Conservation (phyloP, 2,329 filamentous ascomycete species). For the Emericellopsis cladophorae region DNA sequence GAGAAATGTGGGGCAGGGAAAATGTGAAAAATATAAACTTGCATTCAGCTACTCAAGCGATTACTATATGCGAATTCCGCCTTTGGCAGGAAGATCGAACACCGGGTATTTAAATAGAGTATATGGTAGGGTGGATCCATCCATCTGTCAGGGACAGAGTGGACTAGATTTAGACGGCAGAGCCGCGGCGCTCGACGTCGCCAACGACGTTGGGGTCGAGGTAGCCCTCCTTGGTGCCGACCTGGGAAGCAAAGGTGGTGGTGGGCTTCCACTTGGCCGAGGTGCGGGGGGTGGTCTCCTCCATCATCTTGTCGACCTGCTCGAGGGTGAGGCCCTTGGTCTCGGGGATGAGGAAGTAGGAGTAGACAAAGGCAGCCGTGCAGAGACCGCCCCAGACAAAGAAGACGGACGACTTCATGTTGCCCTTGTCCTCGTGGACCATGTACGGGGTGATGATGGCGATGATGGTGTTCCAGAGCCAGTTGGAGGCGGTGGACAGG, state of each 20-base stretch:
- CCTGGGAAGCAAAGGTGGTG: conserved; percentile 49
- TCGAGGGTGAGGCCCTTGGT: conserved; percentile 68
- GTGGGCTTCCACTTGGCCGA: conserved; percentile 66
- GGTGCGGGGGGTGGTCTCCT: conserved; percentile 67
- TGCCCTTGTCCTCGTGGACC: conserved; percentile 45
- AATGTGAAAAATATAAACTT: no score
- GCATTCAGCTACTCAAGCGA: no score
- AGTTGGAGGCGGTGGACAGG: conserved; percentile 80
- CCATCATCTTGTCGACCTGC: conserved; percentile 80
- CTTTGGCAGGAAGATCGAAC: no score
- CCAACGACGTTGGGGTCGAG: conserved; percentile 14
- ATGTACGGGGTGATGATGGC: conserved; percentile 64
- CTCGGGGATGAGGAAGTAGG: conserved; percentile 63
- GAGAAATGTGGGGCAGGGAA: no score
- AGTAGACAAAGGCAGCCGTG: conserved; percentile 44
- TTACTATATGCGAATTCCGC: no score
- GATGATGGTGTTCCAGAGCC: conserved; percentile 74
- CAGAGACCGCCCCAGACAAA: conserved; percentile 65
- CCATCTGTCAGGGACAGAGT: no score
- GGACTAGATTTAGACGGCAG: conserved; percentile 14
- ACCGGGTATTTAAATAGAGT: no score
- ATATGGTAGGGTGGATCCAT: no score
- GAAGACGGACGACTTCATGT: conserved; percentile 59
- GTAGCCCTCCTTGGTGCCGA: conserved; percentile 21
- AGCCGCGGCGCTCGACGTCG: conserved; percentile 16